Evolutionary conservation across 2,329 filamentous ascomycete genomes (phyloP), one percentile per base, ranked within the genome.

Genomic region (Diaporthe aspalathi): DNA sequence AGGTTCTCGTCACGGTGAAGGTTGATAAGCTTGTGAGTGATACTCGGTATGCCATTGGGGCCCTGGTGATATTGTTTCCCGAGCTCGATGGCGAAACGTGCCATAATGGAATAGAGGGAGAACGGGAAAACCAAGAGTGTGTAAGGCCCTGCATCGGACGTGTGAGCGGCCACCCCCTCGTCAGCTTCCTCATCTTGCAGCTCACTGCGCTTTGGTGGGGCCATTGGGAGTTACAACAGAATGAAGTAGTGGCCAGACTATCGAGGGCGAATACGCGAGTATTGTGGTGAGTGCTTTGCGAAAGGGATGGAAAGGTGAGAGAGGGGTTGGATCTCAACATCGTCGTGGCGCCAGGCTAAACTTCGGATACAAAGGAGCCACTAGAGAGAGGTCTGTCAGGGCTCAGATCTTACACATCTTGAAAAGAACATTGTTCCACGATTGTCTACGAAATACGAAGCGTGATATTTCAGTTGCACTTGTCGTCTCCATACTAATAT

Each of bases 21-120:
- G 47, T 75, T 63, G 35, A 75, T 27, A 35, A 74, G 69, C 35
- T 62, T 43, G 17, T 60, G 32, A 20, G 1, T 43, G 12, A 68
- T 68, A 0, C 68, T 67, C 11, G 65, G 29, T 38, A 74, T 65
- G 2, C 57, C 50, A 16, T 40, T 32, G 17, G 69, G 45, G 29
- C 71, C 68, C 17, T 38, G 22, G 22, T 70, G 62, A 11, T 70
- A 68, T n/a, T n/a, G n/a, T 40, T 43, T 35, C 11, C 40, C 62
- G 12, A 74, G 74, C 12, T 67, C 63, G 50, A 68, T 54, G 16
- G 73, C 71, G 65, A 73, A 72, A 35, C 71, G 68, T 9, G 69
- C 74, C 73, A 75, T 75, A 12, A 75, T 74, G 27, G 72, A 74
- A 56, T 74, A 74, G 22, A 74, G 70, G 7, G 73, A 74, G 68